Percentiles rank a stretch among this genome's conserved stretches.
Evolutionary conservation across 2,329 filamentous ascomycete genomes (phyloP).

Genomic region (Paracorniculantispora psalliotae): DNA sequence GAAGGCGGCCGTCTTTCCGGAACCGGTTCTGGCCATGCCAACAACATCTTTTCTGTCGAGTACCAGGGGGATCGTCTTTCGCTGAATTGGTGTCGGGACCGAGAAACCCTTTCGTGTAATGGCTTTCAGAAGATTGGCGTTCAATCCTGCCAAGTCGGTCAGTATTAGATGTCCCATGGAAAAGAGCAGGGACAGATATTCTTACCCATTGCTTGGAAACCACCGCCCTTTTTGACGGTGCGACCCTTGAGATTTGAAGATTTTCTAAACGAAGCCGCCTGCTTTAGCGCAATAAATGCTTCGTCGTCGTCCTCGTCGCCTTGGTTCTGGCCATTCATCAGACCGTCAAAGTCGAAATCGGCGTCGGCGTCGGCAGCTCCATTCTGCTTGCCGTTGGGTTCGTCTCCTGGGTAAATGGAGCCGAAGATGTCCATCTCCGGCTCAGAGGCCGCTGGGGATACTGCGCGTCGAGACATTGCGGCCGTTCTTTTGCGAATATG

Average conservation of each 20-base stretch:
- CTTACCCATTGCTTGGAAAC: conserved; percentile 88
- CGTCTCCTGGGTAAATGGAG: conserved; percentile 63
- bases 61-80: conserved; percentile 90
- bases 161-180: not conserved
- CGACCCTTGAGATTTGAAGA: conserved; percentile 75
- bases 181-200: not conserved
- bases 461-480: conserved; percentile 65
- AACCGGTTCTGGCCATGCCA: conserved; percentile 97
- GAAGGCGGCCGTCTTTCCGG: conserved; percentile 96
- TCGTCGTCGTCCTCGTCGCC: conserved; percentile 67
- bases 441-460: conserved; percentile 81
- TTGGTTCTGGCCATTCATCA: conserved; percentile 48
- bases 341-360: conserved; percentile 54
- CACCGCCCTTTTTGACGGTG: conserved; percentile 88
- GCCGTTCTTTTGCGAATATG: not conserved
- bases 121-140: conserved; percentile 77
- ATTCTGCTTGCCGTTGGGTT: conserved; percentile 40
- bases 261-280: conserved; percentile 85
- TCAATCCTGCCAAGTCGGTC: conserved; percentile 52
- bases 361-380: conserved; percentile 28
- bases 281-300: conserved; percentile 83
- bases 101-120: conserved; percentile 93
- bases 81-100: conserved; percentile 93
- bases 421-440: conserved; percentile 86
- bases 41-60: conserved; percentile 93